A percentile compares a stretch with the other conserved stretches of the same genome.
phyloP scores from a whole-genome alignment of 768 basidiomycete species.

The Phlegmacium glaucopus region DNA sequence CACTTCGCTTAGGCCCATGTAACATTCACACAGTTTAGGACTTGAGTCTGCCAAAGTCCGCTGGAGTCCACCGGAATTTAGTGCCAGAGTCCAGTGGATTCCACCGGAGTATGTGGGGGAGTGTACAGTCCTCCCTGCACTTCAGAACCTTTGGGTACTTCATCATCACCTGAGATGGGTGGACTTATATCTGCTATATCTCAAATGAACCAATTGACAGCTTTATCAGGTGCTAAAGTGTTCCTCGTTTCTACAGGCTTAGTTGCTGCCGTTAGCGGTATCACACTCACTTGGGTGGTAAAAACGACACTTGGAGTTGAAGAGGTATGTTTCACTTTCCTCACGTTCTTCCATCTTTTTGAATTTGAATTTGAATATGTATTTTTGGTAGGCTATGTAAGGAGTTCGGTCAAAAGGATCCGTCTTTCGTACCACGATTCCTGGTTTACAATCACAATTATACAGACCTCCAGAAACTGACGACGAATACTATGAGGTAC shows the following conservation, averaged over 20 bases:
- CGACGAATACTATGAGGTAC: conserved; percentile 21
- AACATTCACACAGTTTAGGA: no score
- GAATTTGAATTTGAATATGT: no score
- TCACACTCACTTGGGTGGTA: conserved; percentile 43
- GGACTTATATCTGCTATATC: conserved; percentile 36
- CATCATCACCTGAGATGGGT: conserved; percentile 23
- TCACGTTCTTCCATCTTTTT: no score
- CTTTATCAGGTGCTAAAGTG: conserved; percentile 56
- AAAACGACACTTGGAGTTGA: conserved; percentile 50
- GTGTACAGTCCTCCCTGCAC: no score
- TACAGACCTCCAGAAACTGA: conserved; percentile 37
- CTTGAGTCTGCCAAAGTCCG: no score
- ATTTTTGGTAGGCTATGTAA: conserved; percentile 39
- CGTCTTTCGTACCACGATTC: conserved; percentile 43
- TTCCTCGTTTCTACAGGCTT: conserved; percentile 63
- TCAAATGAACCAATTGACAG: conserved; percentile 41
- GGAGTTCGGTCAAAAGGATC: conserved; percentile 52
- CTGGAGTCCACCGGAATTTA: no score
- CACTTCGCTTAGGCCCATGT: no score
- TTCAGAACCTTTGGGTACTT: conserved; percentile 21
- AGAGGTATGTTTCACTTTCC: conserved; percentile 45
- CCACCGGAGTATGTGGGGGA: no score
- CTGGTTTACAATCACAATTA: conserved; percentile 48
- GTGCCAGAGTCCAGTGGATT: no score
- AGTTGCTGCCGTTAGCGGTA: conserved; percentile 46